Base-by-base conservation (phyloP, 257 asterid species). In the Solanum corneliomulleri region DNA sequence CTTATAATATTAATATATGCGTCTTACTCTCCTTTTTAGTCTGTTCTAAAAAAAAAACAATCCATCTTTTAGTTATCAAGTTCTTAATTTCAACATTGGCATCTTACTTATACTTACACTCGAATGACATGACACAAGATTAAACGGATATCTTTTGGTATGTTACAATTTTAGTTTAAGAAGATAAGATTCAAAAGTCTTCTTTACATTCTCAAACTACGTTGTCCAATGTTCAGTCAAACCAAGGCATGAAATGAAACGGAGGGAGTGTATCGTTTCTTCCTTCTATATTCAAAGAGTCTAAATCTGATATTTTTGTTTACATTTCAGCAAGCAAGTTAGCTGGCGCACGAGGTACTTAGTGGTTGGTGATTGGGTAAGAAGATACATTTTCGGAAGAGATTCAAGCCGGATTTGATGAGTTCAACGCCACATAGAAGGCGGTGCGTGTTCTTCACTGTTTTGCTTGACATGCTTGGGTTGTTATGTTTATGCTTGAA, bases 331-430 rank as follows among this genome's bases (percentile, higher is more conserved):
- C 94, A 96, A 96, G 93, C 96, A 90, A 62, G 98, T 96, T 58
- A 96, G 98, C 87, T 94, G 99, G 98, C 98, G 98, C 27, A 95
- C 98, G 9, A 93, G 98, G 90, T 93, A 95, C 20, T 86, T 94
- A 92, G 99, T 96, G 90, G 90, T 96, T 86, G 88, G 96, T n/a
- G 98, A 96, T 88, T 96, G 99, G 99, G 89, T 83, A 42, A 93
- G 95, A 88, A 96, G 98, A 42, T 95, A 91, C 93, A 88, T 96
- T 58, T 95, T 96, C 31, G 99, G 99, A 81, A 93, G 99, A 90
- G 99, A 96, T 92, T 94, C 98, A 0, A 95, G 98, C 86, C 89
- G 99, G 89, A 94, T 96, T 72, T 93, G 89, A 92, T 25, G 69
- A 80, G 29, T 9, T 80, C 29, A 49, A 6, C 39, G 3, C 39